Evolutionary conservation across 139 green algal genomes (phyloP).

Genomic region (Auxenochlorella pyrenoidosa): DNA sequence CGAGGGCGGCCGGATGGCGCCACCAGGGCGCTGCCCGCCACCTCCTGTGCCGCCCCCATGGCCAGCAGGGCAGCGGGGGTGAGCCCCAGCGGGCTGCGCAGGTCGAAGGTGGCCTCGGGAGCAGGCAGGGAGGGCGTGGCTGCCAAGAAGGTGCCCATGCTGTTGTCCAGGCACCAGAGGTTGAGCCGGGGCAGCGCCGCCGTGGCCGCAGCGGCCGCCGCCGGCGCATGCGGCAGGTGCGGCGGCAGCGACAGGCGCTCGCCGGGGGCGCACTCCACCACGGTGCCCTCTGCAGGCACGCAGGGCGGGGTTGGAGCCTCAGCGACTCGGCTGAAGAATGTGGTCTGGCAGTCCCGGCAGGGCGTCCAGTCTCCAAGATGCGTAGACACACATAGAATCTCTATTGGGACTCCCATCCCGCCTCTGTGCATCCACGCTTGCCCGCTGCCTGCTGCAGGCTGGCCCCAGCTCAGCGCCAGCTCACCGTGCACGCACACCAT

Average conservation of each 20-base stretch:
- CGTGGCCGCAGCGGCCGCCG: background rate
- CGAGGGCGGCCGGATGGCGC: background rate
- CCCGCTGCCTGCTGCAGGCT: too few relatives aligned
- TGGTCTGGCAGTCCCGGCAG: too few relatives aligned
- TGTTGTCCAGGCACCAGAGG: slow-evolving; percentile 80
- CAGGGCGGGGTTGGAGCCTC: too few relatives aligned
- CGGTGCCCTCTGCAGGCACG: slow-evolving; percentile 16
- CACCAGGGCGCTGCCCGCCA: background rate
- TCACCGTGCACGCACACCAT: slow-evolving; percentile 37
- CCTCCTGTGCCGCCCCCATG: background rate
- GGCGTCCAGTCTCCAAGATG: too few relatives aligned
- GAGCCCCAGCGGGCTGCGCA: slow-evolving; percentile 74
- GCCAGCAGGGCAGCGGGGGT: slow-evolving; percentile 68
- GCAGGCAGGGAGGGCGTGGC: slow-evolving; percentile 14
- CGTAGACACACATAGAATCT: too few relatives aligned
- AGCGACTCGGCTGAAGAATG: too few relatives aligned
- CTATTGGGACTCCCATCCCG: too few relatives aligned
- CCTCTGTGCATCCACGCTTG: too few relatives aligned
- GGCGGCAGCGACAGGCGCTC: slow-evolving; percentile 65
- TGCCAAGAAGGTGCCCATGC: slow-evolving; percentile 67
- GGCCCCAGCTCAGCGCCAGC: background rate
- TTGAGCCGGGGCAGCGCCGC: slow-evolving; percentile 37
- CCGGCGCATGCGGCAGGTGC: slow-evolving; percentile 15
- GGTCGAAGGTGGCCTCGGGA: slow-evolving; percentile 48
- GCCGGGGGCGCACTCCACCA: slow-evolving; percentile 66